phyloP scores from a whole-genome alignment of 352 stramenopile genomes.

The Pythium guiyangense region DNA sequence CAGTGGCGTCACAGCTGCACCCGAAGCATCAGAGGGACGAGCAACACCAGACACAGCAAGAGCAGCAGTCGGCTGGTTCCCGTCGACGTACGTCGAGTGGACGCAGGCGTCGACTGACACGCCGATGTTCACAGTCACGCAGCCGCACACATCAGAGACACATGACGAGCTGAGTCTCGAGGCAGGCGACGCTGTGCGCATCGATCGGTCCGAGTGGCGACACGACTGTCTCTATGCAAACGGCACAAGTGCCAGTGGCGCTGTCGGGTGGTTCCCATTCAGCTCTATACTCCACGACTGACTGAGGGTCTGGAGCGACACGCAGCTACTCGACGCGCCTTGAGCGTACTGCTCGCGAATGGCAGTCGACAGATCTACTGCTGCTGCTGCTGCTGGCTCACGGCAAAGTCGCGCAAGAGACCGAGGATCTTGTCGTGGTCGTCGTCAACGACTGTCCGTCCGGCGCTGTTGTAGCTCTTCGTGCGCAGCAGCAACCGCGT shows the following conservation, averaged over 20 bases:
- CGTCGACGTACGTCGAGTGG: conserved; percentile 49
- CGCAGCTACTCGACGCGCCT: too few relatives aligned
- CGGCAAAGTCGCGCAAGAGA: conserved; percentile 35
- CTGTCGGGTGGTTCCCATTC: conserved; percentile 25
- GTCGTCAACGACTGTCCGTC: conserved; percentile 28
- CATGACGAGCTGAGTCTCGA: conserved; percentile 3
- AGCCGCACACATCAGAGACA: background rate
- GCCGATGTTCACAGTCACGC: conserved; percentile 2
- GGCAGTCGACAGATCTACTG: background rate
- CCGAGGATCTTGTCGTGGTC: conserved; percentile 44
- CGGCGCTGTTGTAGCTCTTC: conserved; percentile 60
- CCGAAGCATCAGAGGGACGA: background rate
- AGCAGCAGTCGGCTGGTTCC: conserved; percentile 32
- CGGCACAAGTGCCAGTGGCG: background rate
- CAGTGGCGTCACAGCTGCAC: background rate
- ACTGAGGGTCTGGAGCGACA: background rate
- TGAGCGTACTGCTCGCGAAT: conserved; percentile 11
- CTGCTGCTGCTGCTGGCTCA: conserved; percentile 17
- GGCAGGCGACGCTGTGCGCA: conserved; percentile 11
- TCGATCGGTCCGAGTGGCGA: conserved; percentile 20
- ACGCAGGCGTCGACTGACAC: background rate
- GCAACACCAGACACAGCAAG: background rate
- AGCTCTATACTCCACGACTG: conserved; percentile 11
- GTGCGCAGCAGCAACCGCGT: conserved; percentile 44
- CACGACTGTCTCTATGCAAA: conserved; percentile 17